These are phyloP conservation scores for Nothophytophthora sp. DNA, from an alignment of 352 stramenopile genomes.

Conservation along the genomic window DNA sequence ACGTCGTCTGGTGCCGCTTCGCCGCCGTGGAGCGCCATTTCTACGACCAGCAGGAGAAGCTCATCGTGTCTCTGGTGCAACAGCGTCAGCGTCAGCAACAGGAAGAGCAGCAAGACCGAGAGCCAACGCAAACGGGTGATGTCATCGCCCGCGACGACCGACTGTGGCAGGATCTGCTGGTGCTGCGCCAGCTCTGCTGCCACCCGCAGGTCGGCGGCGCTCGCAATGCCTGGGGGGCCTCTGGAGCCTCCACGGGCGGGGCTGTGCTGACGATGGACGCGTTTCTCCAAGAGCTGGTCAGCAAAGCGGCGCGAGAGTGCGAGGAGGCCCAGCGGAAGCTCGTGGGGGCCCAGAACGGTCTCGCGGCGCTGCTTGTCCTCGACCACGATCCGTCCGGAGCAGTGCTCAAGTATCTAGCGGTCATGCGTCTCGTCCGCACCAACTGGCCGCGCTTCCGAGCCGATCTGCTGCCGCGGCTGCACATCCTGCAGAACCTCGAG, in stretches of 20 bases:
- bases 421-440: conserved; percentile 38
- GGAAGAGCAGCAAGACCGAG: neutral
- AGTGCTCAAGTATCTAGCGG: conserved; percentile 56
- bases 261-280: conserved; percentile 79
- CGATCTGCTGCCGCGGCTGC: conserved; percentile 66
- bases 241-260: conserved; percentile 7
- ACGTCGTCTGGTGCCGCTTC: conserved; percentile 70
- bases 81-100: conserved; percentile 21
- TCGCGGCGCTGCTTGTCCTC: conserved; percentile 52
- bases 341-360: conserved; percentile 73
- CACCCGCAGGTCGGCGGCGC: conserved; percentile 88
- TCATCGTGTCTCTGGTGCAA: conserved; percentile 43
- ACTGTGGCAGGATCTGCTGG: conserved; percentile 73
- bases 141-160: conserved; percentile 37
- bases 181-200: conserved; percentile 91
- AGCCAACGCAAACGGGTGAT: conserved; percentile 9
- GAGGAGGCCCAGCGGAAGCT: conserved; percentile 84
- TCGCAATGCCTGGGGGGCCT: conserved; percentile 14
- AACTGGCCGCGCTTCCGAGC: conserved; percentile 70
- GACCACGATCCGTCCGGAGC: conserved; percentile 28
- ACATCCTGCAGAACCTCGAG: conserved; percentile 68
- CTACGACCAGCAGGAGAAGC: conserved; percentile 69
- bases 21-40: conserved; percentile 78
- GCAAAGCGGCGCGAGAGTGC: conserved; percentile 68
- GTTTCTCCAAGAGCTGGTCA: conserved; percentile 71